Base-by-base conservation (phyloP, 805 yeast genomes). In the Jamesozyma piceae region DNA sequence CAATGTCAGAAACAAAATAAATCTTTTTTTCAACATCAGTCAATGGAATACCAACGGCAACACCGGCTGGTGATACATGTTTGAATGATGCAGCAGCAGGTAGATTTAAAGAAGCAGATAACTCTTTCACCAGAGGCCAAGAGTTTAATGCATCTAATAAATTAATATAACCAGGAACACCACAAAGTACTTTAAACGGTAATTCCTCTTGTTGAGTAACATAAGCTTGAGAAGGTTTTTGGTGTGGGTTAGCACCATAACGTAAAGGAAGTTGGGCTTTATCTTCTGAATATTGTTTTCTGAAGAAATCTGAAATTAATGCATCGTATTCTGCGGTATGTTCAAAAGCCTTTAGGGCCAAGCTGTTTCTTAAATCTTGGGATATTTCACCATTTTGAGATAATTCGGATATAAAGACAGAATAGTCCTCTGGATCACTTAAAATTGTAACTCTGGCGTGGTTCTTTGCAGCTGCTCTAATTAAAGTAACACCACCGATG, bases 61-160 rank as follows among this genome's bases (percentile, higher is more conserved):
- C 95, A 68, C 98, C 98, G 24, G 98, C 98, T 51, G 98, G 98
- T 28, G 97, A 87, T 47, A 92, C 97, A 67, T 92, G 98, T 74
- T 92, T 92, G 73, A 92, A 92, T 29, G 95, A 86, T 46, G 98
- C 97, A 55, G 98, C 98, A 39, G 98, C 98, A 39, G 98, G 98
- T 57, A 92, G 75, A 66, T 85, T 85, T 62, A 92, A 76, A 42
- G 96, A 82, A 38, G 95, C 95, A 46, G 92, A 82, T 55, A 92
- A 78, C 72, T 92, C 98, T 71, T 88, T 88, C 45, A 92, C 98
- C 65, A 92, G 77, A 43, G 97, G 98, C 98, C 98, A 92, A 5
- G 97, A 86, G 72, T 92, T 92, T 58, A 92, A 75, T 21, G 97
- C 98, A 68, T 92, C 98, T 59, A 92, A 75, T 60, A 92, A 72